Conservation (phyloP, 306 rosid species). For the Calophaca sinica region DNA sequence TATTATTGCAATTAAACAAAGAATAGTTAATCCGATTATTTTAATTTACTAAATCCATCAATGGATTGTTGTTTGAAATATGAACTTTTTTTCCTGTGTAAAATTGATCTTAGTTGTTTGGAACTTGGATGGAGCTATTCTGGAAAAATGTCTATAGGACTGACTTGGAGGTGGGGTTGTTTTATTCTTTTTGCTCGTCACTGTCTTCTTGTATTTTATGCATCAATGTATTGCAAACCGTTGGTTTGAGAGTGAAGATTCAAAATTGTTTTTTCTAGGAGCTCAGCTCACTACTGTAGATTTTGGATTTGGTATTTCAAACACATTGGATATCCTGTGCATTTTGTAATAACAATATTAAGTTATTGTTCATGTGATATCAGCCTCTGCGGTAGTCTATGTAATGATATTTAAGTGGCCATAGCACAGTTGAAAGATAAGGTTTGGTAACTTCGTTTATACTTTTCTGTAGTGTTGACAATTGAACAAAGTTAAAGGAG, state of each 20-base stretch:
- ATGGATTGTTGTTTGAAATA: constrained; percentile 1
- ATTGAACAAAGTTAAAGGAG: constrained; percentile 27
- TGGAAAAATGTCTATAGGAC: not conserved
- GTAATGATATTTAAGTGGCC: constrained; percentile 6
- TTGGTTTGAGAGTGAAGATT: constrained; percentile 6
- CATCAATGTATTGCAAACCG: constrained; percentile 6
- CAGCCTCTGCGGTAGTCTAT: not conserved
- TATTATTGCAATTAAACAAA: not conserved
- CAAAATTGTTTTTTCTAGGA: constrained; percentile 15
- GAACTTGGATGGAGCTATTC: constrained; percentile 33
- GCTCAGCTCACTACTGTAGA: not conserved
- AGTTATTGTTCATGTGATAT: constrained; percentile 10
- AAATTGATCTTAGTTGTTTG: constrained; percentile 3
- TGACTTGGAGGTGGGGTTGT: not conserved
- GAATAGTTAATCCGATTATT: not conserved
- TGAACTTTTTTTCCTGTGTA: not conserved
- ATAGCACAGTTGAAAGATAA: constrained; percentile 13
- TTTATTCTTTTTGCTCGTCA: not conserved
- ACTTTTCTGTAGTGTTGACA: constrained; percentile 23
- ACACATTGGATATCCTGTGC: not conserved
- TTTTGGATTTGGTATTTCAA: not conserved
- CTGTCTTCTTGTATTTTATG: constrained; percentile 23
- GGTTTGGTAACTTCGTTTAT: constrained; percentile 20
- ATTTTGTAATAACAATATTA: constrained; percentile 22
- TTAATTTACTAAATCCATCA: not conserved